Evolutionary conservation across 2,329 filamentous ascomycete species (phyloP), one percentile per base, ranked within the genome.

Genomic region (Rhinocladiella mackenziei): DNA sequence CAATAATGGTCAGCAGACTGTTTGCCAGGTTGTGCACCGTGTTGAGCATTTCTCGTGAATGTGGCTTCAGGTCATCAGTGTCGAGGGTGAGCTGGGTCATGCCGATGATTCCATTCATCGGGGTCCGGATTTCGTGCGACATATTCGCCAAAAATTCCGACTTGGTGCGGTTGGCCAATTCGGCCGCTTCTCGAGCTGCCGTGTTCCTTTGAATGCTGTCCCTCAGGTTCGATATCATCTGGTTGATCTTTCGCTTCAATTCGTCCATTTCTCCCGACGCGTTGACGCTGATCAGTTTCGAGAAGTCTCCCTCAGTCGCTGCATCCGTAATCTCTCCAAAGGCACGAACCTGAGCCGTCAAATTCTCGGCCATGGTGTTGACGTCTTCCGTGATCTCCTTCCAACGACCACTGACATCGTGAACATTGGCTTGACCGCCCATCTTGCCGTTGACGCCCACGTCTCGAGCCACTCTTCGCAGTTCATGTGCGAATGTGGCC

Each of bases 251-350:
- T 60, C 89, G 83, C 70, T 98, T 98, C 58, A 98, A 76, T 66
- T 97, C 91, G 67, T 97, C 92, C 92, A 98, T 97, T 67, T 98
- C 92, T 53, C 92, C 92, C 9, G 91, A 96, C 14, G 92, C 92
- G 65, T 96, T 89, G 13, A 98, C 91, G 35, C 92, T 94, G 64
- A 98, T 91, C 45, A 94, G 81, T 64, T 96, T 94, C 17, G 88
- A 94, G 65, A 97, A 97, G 66, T 98, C 91, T 53, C 92, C 92
- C 62, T 95, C 89, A 47, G 91, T 96, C 19, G 92, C 92, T 26
- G 92, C 82, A 65, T 96, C 94, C n/a, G 91, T 96, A 59, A 98
- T 97, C 63, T 97, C 91, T 41, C 89, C 92, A 66, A 98, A 98
- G 26, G 92, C 92, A 57, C 92, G 84, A 59, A 98, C 92, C 77